Evolutionary conservation across 192 early-diverging fungal species (phyloP), one percentile per base, ranked within the genome.

Genomic region (Mortierella claussenii): DNA sequence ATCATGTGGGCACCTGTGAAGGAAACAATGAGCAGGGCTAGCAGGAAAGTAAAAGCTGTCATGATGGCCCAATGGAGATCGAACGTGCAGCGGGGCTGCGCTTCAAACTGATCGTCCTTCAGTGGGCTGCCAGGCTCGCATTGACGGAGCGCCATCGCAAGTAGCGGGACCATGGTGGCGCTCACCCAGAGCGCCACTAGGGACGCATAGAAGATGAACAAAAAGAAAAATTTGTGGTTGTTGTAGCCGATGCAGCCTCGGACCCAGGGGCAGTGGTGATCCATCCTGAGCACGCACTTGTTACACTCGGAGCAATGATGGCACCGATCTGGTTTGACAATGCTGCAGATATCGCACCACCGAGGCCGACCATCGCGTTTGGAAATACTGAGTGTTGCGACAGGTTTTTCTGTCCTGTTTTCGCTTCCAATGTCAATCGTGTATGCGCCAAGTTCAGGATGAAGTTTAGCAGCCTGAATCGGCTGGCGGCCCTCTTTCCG

Each of bases 271-370:
- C 59, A 65, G 40, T 74, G 70, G 26, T 87, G 85, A 63, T 87
- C 85, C 85, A 87, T 87, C 55, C 79, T 74, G 28, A 87, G 60
- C 11, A 87, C 83, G 55, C 85, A 87, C 10, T 50, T 45, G 46
- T 79, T 70, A 60, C 85, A 87, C 21, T 79, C 80, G 26, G 79
- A 69, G 56, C 85, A 87, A 46, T 87, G 85, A 59, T 87, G 85
- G 45, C 81, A 78, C 18, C 85, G 73, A 49, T 87, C 85, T 6
- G 85, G 83, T 26, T 85, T 87, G 69, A 71, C 78, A 21, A 81
- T 66, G 36, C 76, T 56, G 44, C 85, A 87, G 28, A 70, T 50
- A 43, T 68, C 67, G 51, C 68, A 69, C 69, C 68, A 70, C 4
- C 68, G 61, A 17, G 48, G 54, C 4, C 60, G 44, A 4, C 78